A percentile compares a stretch with the other conserved stretches of the same genome.
Conservation (phyloP, 2,329 filamentous ascomycete genomes). For the Fonsecaea nubica region DNA sequence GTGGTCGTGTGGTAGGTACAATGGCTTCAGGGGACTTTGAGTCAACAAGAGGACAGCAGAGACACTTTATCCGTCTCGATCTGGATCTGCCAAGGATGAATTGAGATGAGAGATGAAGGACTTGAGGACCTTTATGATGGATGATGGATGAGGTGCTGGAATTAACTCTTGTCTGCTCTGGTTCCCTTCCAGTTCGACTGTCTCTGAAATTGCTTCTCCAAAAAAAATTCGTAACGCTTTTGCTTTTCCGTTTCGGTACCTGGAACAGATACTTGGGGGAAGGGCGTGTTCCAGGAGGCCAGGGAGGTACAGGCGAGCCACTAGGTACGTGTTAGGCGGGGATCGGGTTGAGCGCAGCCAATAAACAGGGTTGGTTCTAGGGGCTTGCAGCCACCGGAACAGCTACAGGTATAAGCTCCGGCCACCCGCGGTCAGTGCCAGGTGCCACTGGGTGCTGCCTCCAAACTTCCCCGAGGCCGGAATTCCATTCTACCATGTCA, state of each 20-base stretch:
- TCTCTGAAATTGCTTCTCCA: conserved; percentile 6
- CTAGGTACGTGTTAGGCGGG: not conserved
- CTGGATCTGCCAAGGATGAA: not conserved
- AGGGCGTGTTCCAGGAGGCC: not conserved
- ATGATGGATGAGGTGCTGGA: not conserved
- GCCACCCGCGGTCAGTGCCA: too few relatives aligned
- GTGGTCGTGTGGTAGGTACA: not conserved
- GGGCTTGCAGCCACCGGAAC: not conserved
- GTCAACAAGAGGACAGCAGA: not conserved
- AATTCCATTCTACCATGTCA: not conserved
- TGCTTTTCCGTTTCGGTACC: conserved; percentile 2
- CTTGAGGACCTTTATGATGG: not conserved
- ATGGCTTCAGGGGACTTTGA: not conserved
- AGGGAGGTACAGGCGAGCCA: not conserved
- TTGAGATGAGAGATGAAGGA: not conserved
- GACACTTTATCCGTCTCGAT: not conserved
- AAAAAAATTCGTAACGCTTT: not conserved
- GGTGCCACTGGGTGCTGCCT: not conserved
- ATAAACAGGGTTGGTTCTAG: not conserved
- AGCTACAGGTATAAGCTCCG: not conserved
- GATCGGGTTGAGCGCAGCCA: not conserved
- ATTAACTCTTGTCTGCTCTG: not conserved
- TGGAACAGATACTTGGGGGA: not conserved
- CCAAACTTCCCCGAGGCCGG: not conserved
- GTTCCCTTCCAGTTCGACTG: not conserved